These are phyloP conservation scores for Wickerhamiella parazyma DNA, from an alignment of 805 yeast species.

Conservation along the genomic window DNA sequence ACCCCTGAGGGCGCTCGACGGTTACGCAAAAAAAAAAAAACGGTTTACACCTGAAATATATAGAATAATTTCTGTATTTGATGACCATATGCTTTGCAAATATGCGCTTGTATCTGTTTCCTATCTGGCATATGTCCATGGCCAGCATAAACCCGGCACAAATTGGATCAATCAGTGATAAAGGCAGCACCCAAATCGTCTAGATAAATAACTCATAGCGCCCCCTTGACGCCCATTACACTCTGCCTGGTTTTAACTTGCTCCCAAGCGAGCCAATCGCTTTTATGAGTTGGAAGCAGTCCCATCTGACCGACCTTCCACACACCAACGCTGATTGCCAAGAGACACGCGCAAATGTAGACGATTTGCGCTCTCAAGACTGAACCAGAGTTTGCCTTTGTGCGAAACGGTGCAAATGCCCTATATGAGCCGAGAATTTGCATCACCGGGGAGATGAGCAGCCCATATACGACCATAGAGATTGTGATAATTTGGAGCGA, in stretches of 20 bases:
- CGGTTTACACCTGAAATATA: too few relatives aligned
- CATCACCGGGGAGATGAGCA: slow-evolving; percentile 54
- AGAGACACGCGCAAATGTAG: slow-evolving; percentile 36
- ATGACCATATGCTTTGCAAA: too few relatives aligned
- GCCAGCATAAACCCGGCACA: too few relatives aligned
- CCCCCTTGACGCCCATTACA: not conserved
- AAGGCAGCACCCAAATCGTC: too few relatives aligned
- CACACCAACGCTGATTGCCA: slow-evolving; percentile 57
- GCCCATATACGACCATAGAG: slow-evolving; percentile 74
- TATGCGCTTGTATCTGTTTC: too few relatives aligned
- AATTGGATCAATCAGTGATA: too few relatives aligned
- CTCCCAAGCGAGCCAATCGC: slow-evolving; percentile 94
- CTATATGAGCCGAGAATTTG: slow-evolving; percentile 47
- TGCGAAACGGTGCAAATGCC: slow-evolving; percentile 34
- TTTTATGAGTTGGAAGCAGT: slow-evolving; percentile 66
- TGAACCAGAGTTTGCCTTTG: slow-evolving; percentile 21
- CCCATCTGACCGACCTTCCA: slow-evolving; percentile 86
- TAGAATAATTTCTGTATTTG: too few relatives aligned
- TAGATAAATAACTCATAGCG: too few relatives aligned
- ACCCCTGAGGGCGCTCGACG: too few relatives aligned
- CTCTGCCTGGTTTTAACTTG: not conserved
- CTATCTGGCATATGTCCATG: too few relatives aligned
- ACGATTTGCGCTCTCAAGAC: slow-evolving; percentile 33
- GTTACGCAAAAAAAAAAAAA: too few relatives aligned
- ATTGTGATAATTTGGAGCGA: slow-evolving; percentile 82